Base-by-base conservation (phyloP, 768 basidiomycete species). In the Hydnum rufescens region DNA sequence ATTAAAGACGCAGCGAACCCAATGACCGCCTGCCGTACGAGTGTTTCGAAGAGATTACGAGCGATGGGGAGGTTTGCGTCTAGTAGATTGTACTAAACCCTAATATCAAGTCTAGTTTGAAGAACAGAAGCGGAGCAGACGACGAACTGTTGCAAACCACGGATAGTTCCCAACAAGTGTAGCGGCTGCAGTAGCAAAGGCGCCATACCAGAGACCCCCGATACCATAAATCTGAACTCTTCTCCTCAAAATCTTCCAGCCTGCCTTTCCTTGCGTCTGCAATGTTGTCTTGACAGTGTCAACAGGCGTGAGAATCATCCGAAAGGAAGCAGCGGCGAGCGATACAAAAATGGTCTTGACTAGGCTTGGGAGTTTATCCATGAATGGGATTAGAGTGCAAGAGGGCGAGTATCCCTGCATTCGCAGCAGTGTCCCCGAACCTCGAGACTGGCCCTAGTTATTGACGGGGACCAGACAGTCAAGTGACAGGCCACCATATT, bases 211-310 rank as follows among this genome's bases (percentile, higher is more conserved):
- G 23, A 95, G 62, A 16, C 80, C 74, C 29, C 73, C 73, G 18
- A 93, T 64, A 5, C 90, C 90, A 58, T 87, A 80, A 55, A 64
- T 72, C 61, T 73, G 78, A 58, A 87, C 77, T 58, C 92, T 71
- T 2, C 71, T 68, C 53, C 68, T 72, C 32, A 96, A 67, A 48
- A 96, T 74, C 30, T 63, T 60, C 52, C 80, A 67, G 0, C 85
- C 92, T 1, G 67, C 63, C 57, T 71, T 74, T 8, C 92, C 92
- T 60, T 92, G 80, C 0, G 93, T 84, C 66, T 97, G 93, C 66
- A 96, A 68, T 1, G 89, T 96, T 3, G 93, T 97, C 73, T 96
- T 95, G 57, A 95, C 60, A 1, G 92, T 92, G 65, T 96, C 92
- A 49, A 96, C 74, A 0, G 93, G 93, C 0, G 86, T 93, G 32